Base-by-base conservation (phyloP, 257 asterid species). In the Misopates orontium region DNA sequence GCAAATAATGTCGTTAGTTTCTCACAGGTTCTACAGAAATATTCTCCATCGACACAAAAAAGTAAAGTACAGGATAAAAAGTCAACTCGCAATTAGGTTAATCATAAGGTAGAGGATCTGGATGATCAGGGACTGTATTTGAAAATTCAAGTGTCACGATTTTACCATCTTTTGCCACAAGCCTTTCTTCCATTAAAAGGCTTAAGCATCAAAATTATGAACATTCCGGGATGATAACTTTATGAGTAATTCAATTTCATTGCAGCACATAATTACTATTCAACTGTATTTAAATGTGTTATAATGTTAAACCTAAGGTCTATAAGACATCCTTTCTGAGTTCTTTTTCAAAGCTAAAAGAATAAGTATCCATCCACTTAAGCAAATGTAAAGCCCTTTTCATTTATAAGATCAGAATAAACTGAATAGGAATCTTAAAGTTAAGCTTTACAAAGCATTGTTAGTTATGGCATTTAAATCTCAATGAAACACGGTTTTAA, bases 21-120 rank as follows among this genome's bases (percentile, higher is more conserved):
- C 62, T 23, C n/a, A 19, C 68, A 57, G 54, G 67, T 69, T 73
- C 60, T 56, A 72, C 59, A 62, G 1, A 67, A 45, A 56, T 44
- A 69, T 28, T 58, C 50, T 13, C 60, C 4, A 49, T 49, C 13
- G 41, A 40, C 18, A 24, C 52, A 60, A 32, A 44, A 10, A 70
- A 3, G 51, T 32, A 69, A 49, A 40, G 22, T 4, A 22, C 31
- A 55, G 10, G n/a, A n/a, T n/a, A n/a, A 54, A 21, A 8, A 36
- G 20, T 21, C 51, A 51, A 58, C 71, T 44, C n/a, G 67, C 12
- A 58, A 48, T 19, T 52, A 56, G 53, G 17, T 60, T 67, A 16
- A 49, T 39, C 59, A 52, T 20, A 31, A 28, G 19, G 16, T 36
- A 59, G 20, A 64, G 31, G 59, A 64, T n/a, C 47, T 10, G 64